A percentile compares a stretch with the other conserved stretches of the same genome.
phyloP scores from a whole-genome alignment of 2,329 filamentous ascomycete species.

The Fusarium setosum region DNA sequence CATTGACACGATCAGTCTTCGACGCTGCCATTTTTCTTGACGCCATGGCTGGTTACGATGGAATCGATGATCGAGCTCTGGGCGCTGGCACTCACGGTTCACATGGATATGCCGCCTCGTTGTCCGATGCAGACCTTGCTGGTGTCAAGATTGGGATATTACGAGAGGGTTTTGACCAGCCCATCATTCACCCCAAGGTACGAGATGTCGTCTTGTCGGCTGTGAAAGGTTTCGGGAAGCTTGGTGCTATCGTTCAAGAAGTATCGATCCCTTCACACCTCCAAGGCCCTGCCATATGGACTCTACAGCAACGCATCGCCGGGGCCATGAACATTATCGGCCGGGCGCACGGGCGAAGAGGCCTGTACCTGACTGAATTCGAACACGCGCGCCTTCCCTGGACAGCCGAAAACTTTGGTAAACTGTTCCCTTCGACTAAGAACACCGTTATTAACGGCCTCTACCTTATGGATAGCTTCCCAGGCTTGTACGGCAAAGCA shows the following conservation, averaged over 20 bases:
- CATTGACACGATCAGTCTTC: constrained; percentile 53
- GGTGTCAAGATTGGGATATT: constrained; percentile 56
- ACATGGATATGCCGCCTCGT: constrained; percentile 22
- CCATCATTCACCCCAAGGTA: constrained; percentile 53
- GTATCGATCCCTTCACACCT: constrained; percentile 62
- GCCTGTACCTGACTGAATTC: constrained; percentile 61
- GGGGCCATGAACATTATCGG: constrained; percentile 56
- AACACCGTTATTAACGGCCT: constrained; percentile 65
- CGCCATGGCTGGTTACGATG: constrained; percentile 59
- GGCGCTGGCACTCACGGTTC: constrained; percentile 46
- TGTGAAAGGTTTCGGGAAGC: constrained; percentile 50
- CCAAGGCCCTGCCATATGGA: constrained; percentile 63
- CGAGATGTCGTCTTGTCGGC: constrained; percentile 55
- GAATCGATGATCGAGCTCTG: constrained; percentile 58
- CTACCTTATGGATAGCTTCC: constrained; percentile 58
- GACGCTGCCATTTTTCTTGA: constrained; percentile 57
- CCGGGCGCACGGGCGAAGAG: constrained; percentile 58
- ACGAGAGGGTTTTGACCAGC: constrained; percentile 56
- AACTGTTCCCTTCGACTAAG: constrained; percentile 63
- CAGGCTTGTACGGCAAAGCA: constrained; percentile 59
- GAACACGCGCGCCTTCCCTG: constrained; percentile 60
- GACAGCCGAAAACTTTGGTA: constrained; percentile 60
- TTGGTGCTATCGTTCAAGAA: constrained; percentile 62
- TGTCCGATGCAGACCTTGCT: not conserved
- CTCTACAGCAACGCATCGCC: constrained; percentile 58